Conservation (phyloP, 2,329 filamentous ascomycete genomes). For the Aspergillus terreus region DNA sequence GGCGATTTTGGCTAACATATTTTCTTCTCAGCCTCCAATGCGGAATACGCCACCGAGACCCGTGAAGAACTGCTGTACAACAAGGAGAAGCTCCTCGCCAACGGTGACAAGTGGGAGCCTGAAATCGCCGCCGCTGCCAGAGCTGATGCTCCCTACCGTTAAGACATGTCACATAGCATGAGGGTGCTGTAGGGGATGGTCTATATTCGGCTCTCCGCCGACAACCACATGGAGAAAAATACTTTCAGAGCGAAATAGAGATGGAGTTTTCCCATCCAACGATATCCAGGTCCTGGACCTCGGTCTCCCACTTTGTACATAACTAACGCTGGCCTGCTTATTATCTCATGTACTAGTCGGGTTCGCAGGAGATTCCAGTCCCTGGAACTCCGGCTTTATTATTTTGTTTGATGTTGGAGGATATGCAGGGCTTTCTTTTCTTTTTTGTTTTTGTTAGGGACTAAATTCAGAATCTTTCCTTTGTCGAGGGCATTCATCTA, state of each 20-base stretch:
- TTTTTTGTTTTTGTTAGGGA: conserved; percentile 19
- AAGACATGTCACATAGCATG: conserved; percentile 31
- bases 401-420: conserved; percentile 22
- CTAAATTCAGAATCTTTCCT: conserved; percentile 15
- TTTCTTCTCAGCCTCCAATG: conserved; percentile 56
- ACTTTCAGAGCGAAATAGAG: conserved; percentile 1
- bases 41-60: conserved; percentile 71
- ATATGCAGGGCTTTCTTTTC: conserved; percentile 22
- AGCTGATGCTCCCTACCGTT: conserved; percentile 90
- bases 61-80: conserved; percentile 96
- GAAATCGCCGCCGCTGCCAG: conserved; percentile 89
- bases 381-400: conserved; percentile 18
- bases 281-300: conserved; percentile 3
- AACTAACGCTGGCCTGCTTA: conserved; percentile 21
- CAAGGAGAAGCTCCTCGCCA: conserved; percentile 88
- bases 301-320: conserved; percentile 29
- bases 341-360: conserved; percentile 31
- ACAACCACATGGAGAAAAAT: neutral
- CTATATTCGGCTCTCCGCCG: neutral
- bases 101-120: conserved; percentile 96
- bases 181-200: neutral
- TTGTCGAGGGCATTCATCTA: neutral
- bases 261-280: conserved; percentile 2
- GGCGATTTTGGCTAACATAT: no score
- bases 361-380: conserved; percentile 18